Evolutionary conservation across 2,329 filamentous ascomycete species (phyloP).

Genomic region (Nemania sp.): DNA sequence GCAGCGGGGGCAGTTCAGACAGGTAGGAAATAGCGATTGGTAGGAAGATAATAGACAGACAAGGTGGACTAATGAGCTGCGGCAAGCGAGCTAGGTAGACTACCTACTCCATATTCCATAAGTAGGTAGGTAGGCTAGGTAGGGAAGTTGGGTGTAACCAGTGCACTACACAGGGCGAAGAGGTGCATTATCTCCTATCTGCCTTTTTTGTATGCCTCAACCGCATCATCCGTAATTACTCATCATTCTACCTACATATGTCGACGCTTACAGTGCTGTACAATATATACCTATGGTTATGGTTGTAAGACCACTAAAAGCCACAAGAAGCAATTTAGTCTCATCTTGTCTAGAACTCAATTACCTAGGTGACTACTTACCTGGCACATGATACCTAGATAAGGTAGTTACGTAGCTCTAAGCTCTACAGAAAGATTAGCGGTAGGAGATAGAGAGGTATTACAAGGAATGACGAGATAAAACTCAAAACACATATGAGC

Average conservation of each 20-base stretch:
- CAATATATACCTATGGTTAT: no score
- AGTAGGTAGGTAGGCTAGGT: background rate
- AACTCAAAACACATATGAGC: background rate
- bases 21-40: slow-evolving; percentile 1
- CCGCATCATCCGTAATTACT: background rate
- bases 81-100: background rate
- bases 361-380: background rate
- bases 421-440: background rate
- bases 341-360: background rate
- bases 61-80: slow-evolving; percentile 11
- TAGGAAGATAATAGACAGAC: background rate
- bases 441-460: background rate
- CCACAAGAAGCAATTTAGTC: background rate
- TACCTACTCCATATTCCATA: background rate
- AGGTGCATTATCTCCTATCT: background rate
- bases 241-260: background rate
- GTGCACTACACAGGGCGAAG: background rate
- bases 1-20: background rate
- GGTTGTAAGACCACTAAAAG: background rate
- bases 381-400: no score
- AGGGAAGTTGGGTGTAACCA: no score
- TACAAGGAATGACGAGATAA: background rate
- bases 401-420: background rate
- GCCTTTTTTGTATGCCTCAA: background rate
- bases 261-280: background rate